A percentile compares a stretch with the other conserved stretches of the same genome.
Evolutionary conservation across 257 asterid species (phyloP).

Genomic region (Scutellaria galericulata): DNA sequence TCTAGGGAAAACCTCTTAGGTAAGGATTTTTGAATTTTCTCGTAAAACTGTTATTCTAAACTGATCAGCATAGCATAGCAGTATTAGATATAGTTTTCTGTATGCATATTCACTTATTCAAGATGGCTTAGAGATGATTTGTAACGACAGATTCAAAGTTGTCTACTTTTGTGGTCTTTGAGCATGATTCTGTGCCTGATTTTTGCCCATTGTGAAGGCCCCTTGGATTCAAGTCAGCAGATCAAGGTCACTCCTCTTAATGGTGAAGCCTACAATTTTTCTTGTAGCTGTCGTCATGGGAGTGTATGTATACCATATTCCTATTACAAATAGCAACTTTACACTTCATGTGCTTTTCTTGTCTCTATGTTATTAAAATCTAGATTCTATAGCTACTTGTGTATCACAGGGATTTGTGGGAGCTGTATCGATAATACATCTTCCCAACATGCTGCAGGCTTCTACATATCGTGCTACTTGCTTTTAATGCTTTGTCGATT

Average conservation of each 20-base stretch:
- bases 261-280: conserved; percentile 83
- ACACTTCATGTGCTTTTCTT: neutral
- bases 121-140: neutral
- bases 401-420: neutral
- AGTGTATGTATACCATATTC: conserved; percentile 57
- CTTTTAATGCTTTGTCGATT: conserved; percentile 66
- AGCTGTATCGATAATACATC: conserved; percentile 32
- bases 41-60: neutral
- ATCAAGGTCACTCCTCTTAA: conserved; percentile 80
- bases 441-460: conserved; percentile 55
- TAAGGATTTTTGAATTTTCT: neutral
- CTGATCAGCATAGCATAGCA: neutral
- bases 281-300: conserved; percentile 83
- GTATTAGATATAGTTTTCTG: neutral
- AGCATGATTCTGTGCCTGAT: conserved; percentile 19
- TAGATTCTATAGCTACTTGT: conserved; percentile 13
- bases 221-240: conserved; percentile 99
- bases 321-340: neutral
- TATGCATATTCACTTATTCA: neutral
- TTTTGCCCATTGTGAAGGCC: conserved; percentile 55
- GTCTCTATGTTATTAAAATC: neutral
- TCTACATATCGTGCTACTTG: conserved; percentile 66
- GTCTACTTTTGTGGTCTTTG: conserved; percentile 18
- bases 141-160: neutral
- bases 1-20: neutral